Evolutionary conservation across 805 yeast genomes (phyloP).

Genomic region (Wickerhamomyces canadensis): DNA sequence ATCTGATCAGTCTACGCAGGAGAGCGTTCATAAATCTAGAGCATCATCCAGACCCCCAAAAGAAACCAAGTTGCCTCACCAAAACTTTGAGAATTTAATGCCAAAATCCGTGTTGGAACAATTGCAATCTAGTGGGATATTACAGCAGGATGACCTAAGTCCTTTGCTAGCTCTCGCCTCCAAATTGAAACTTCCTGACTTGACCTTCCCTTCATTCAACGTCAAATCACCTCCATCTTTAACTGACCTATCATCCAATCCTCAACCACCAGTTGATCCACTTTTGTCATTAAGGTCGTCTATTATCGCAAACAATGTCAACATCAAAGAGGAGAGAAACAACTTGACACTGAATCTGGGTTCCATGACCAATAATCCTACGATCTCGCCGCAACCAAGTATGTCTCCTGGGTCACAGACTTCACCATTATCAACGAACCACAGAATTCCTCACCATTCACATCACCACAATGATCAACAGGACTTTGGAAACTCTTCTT

Average conservation of each 20-base stretch:
- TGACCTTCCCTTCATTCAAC: no score
- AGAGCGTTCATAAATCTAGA: no score
- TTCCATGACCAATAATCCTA: constrained; percentile 24
- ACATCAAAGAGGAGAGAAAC: constrained; percentile 1
- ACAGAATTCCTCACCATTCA: constrained; percentile 6
- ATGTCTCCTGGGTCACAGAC: constrained; percentile 23
- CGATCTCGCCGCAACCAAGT: constrained; percentile 25
- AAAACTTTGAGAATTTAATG: no score
- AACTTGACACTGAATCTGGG: constrained; percentile 19
- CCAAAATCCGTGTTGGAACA: constrained; percentile 10
- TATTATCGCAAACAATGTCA: not conserved
- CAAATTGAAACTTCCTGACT: no score
- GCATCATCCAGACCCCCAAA: no score
- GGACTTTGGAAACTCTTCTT: not conserved
- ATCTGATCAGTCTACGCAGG: no score
- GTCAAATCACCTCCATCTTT: constrained; percentile 16
- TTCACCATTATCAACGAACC: constrained; percentile 18
- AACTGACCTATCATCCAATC: constrained; percentile 18
- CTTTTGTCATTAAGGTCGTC: constrained; percentile 1
- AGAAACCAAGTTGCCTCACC: no score
- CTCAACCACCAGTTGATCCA: constrained; percentile 26
- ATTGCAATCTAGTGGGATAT: not conserved
- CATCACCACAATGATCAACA: not conserved
- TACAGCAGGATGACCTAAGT: no score
- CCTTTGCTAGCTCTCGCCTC: no score